These are phyloP conservation scores for Kodamaea arcana DNA, from an alignment of 1,139 yeast species.

Conservation along the genomic window DNA sequence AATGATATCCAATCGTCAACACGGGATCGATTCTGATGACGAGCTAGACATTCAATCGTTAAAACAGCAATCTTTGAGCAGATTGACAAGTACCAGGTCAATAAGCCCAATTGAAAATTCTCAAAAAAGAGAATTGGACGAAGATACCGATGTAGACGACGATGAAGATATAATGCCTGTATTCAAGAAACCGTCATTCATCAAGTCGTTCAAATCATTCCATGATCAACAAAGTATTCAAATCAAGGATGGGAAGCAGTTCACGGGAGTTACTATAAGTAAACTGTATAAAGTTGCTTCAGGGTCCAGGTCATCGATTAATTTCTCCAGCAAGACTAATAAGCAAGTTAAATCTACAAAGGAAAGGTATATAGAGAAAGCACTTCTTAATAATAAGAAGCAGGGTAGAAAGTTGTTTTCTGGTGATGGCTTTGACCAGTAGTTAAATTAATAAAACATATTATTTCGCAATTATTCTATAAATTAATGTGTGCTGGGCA, in stretches of 20 bases:
- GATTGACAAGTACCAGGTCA: constrained; percentile 21
- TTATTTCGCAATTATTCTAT: no score
- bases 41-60: constrained; percentile 44
- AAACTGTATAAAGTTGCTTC: constrained; percentile 55
- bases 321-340: constrained; percentile 41
- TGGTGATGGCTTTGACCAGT: constrained; percentile 19
- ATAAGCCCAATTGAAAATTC: constrained; percentile 15
- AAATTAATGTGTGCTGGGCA: no score
- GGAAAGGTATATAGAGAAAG: constrained; percentile 26
- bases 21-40: constrained; percentile 35
- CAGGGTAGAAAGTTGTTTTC: constrained; percentile 15
- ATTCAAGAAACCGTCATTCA: constrained; percentile 46
- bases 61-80: constrained; percentile 44
- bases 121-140: constrained; percentile 11
- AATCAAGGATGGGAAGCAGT: constrained; percentile 37
- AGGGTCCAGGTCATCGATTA: constrained; percentile 57
- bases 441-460: no score
- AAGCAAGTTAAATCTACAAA: constrained; percentile 24
- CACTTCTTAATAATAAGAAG: constrained; percentile 20
- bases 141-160: constrained; percentile 11
- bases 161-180: constrained; percentile 28
- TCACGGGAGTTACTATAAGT: constrained; percentile 54
- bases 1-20: constrained; percentile 31
- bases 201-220: constrained; percentile 43
- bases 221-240: constrained; percentile 30